Evolutionary conservation across 2,329 filamentous ascomycete species (phyloP), one percentile per base, ranked within the genome.

Genomic region (Passalora sequoiae): DNA sequence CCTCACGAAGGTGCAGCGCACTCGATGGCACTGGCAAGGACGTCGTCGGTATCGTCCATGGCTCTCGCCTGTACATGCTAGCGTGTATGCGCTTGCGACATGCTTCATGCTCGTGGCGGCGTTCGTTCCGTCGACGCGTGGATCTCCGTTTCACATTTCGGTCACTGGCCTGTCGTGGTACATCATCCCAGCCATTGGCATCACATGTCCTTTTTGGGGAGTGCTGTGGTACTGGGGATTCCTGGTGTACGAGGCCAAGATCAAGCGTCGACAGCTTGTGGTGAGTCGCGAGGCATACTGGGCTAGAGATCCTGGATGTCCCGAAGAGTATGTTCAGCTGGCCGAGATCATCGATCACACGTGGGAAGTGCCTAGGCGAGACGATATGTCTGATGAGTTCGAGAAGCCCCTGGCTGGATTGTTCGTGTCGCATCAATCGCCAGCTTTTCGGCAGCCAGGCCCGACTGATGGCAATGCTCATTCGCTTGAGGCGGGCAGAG

Each of bases 1-100:
- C 13, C 57, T 66, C 31, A 57, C 65, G 27, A 57, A 57, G 29
- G 24, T 54, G 3, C 44, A 43, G 8, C 38, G 38, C 9, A 21
- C 33, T 8, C 35, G 30, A 22, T 49, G 38, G 38, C 43, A 51
- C 28, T 55, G 50, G 50, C 50, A 49, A 31, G 43, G 51, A 25
- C 43, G 50, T 21, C 52, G 52, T 19, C 47, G 50, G 8, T 55
- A 53, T 35, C 52, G 50, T 8, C 55, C 56, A 19, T 57, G 56
- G 51, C 30, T 57, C 7, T 50, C 47, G 6, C 56, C 56, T 17
- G 38, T 50, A 12, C 56, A 57, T 36, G 46, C 46, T 5, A 46
- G 56, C 24, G 37, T 58, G 22, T 58, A 56, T 33, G 52, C 43
- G n/a, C 17, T 49, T 9, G 43, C 49, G 5, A 51, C 41, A 16